phyloP scores from a whole-genome alignment of 1,284 basidiomycete genomes.

The Marasmius fiardii region DNA sequence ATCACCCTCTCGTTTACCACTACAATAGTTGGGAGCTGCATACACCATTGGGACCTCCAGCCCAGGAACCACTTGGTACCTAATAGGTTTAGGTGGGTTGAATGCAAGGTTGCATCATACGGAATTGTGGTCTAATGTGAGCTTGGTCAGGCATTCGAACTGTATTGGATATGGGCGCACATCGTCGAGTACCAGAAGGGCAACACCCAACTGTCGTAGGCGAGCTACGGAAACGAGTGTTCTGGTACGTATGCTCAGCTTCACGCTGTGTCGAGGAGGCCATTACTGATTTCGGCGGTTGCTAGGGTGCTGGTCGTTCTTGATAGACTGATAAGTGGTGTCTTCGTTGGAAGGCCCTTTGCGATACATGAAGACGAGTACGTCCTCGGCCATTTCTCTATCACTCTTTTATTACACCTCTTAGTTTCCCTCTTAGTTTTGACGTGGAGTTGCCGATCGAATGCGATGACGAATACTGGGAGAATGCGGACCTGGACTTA shows the following conservation, averaged over 20 bases:
- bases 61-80: neutral
- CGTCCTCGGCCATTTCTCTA: neutral
- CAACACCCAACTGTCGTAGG: neutral
- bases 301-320: neutral
- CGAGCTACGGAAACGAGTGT: neutral
- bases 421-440: neutral
- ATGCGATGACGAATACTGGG: conserved; percentile 2
- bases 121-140: neutral
- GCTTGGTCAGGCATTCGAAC: neutral
- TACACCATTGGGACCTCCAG: neutral
- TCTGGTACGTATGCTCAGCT: neutral
- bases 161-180: neutral
- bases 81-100: neutral
- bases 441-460: neutral
- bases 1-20: neutral
- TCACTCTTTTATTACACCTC: neutral
- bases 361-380: conserved; percentile 1
- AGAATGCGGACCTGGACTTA: neutral
- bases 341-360: neutral
- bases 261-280: neutral
- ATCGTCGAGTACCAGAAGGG: neutral
- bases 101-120: neutral
- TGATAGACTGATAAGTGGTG: neutral
- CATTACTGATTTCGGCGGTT: neutral
- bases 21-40: neutral